Conservation (phyloP, 2,329 filamentous ascomycete genomes). For the Penicillium hordei region DNA sequence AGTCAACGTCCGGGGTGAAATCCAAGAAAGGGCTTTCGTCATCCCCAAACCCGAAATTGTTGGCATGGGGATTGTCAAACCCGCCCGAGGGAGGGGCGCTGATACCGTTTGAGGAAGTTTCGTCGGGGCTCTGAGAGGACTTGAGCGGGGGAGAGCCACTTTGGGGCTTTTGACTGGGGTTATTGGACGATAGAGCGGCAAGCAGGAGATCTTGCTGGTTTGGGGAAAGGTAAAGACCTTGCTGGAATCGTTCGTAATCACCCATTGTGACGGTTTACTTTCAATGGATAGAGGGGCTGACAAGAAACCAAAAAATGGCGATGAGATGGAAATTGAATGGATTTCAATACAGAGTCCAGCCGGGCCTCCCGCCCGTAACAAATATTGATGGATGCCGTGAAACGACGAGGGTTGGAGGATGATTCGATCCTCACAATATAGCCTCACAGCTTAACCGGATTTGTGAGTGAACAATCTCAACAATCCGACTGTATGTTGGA, state of each 20-base stretch:
- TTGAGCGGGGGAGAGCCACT: conserved; percentile 26
- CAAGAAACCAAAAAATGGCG: neutral
- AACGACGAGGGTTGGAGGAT: conserved; percentile 5
- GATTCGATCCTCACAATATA: neutral
- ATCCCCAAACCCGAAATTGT: conserved; percentile 51
- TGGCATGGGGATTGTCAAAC: conserved; percentile 42
- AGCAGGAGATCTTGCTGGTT: conserved; percentile 75
- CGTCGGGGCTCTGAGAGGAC: conserved; percentile 37
- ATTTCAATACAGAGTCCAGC: conserved; percentile 12
- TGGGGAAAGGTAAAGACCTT: conserved; percentile 68
- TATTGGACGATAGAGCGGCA: conserved; percentile 73
- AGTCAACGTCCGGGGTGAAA: conserved; percentile 77
- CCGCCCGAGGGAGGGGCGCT: conserved; percentile 33
- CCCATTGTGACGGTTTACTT: conserved; percentile 31
- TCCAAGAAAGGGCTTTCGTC: conserved; percentile 82
- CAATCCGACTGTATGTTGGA: neutral
- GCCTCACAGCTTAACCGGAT: neutral
- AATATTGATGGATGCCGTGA: conserved; percentile 18
- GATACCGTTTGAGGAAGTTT: conserved; percentile 46
- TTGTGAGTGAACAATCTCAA: neutral
- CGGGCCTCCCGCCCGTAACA: conserved; percentile 39
- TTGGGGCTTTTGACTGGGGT: conserved; percentile 37
- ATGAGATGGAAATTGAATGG: neutral
- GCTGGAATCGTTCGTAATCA: conserved; percentile 44
- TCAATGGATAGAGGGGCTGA: neutral